Evolutionary conservation across 1,284 basidiomycete species (phyloP).

Genomic region (Flammula alnicola): DNA sequence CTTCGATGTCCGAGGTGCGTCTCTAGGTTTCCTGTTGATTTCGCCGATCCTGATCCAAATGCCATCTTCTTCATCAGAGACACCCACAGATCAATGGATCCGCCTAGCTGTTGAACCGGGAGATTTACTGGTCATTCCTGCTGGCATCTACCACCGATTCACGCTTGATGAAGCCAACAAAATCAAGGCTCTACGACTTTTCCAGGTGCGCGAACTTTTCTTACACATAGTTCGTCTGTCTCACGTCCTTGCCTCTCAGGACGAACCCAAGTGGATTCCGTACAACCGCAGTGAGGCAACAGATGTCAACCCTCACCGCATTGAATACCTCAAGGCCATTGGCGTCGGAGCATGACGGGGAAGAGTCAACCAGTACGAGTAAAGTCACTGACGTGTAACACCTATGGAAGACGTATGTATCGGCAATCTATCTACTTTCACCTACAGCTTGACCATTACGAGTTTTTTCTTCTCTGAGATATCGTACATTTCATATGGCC

Average conservation of each 20-base stretch:
- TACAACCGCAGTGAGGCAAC: slow-evolving; percentile 66
- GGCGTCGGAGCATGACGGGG: slow-evolving; percentile 35
- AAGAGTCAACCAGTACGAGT: not conserved
- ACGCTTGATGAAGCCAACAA: slow-evolving; percentile 74
- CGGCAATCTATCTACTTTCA: no score
- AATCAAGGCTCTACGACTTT: slow-evolving; percentile 77
- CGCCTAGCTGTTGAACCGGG: slow-evolving; percentile 70
- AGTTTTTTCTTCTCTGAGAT: no score
- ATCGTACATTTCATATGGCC: no score
- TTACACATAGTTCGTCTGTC: no score
- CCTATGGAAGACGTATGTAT: no score
- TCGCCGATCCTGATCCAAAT: not conserved
- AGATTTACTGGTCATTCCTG: slow-evolving; percentile 48
- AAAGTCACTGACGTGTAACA: not conserved
- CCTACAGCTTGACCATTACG: no score
- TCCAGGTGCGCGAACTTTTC: slow-evolving; percentile 56
- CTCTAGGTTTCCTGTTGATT: not conserved
- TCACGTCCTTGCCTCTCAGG: slow-evolving; percentile 46
- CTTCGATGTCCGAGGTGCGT: slow-evolving; percentile 49
- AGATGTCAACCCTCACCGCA: slow-evolving; percentile 66
- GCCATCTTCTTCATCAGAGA: slow-evolving; percentile 43
- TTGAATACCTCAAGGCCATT: slow-evolving; percentile 60
- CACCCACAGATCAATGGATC: slow-evolving; percentile 71
- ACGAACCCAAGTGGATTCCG: slow-evolving; percentile 87
- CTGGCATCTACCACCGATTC: slow-evolving; percentile 86